Conservation (phyloP, 805 yeast genomes). For the Barnettozyma pratensis region DNA sequence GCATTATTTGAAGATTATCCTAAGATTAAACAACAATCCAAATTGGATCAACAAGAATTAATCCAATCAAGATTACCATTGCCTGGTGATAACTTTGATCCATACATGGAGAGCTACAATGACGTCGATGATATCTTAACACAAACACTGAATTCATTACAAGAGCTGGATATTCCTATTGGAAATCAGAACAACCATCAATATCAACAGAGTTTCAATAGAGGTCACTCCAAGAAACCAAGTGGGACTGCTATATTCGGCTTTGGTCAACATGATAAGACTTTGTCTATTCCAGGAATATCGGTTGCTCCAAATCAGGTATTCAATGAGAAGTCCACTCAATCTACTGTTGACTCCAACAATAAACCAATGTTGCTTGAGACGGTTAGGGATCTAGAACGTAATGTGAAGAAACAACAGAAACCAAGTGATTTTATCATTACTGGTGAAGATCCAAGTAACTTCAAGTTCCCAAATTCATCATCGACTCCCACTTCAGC, state of each 20-base stretch:
- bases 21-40: neutral
- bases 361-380: constrained; percentile 18
- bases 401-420: neutral
- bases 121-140: constrained; percentile 45
- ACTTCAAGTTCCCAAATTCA: constrained; percentile 52
- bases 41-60: neutral
- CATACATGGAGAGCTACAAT: constrained; percentile 12
- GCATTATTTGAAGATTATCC: constrained; percentile 6
- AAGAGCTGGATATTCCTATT: constrained; percentile 60
- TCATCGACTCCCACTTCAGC: constrained; percentile 17
- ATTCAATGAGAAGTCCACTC: constrained; percentile 5
- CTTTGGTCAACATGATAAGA: constrained; percentile 56
- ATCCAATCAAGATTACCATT: constrained; percentile 1
- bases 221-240: constrained; percentile 50
- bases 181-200: constrained; percentile 17
- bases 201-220: constrained; percentile 1
- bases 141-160: constrained; percentile 49
- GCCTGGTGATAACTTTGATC: constrained; percentile 15
- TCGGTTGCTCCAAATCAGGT: constrained; percentile 22
- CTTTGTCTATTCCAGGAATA: constrained; percentile 53
- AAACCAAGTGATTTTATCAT: constrained; percentile 34
- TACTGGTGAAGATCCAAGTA: constrained; percentile 40
- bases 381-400: constrained; percentile 14
- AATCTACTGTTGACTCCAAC: too few species aligned
- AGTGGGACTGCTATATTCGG: constrained; percentile 86